A percentile compares a stretch with the other conserved stretches of the same genome.
Conservation (phyloP, 495 filamentous ascomycete genomes). For the Cladorrhinum samala region DNA sequence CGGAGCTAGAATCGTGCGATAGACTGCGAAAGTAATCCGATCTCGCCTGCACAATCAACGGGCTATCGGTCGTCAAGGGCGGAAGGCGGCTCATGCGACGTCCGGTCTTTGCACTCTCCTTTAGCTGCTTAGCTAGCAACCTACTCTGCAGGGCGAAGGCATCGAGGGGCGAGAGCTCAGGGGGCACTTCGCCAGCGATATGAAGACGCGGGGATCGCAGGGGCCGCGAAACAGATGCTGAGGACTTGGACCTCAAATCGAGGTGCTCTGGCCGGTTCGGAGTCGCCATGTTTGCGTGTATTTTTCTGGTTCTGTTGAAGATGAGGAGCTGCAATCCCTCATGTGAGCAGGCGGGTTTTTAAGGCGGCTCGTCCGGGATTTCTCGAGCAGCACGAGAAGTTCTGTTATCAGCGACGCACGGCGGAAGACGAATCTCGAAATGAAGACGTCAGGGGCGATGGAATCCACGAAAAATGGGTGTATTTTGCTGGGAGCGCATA, state of each 20-base stretch:
- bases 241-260: slow-evolving; percentile 59
- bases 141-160: slow-evolving; percentile 87
- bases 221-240: slow-evolving; percentile 50
- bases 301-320: not conserved
- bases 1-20: slow-evolving; percentile 40
- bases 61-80: slow-evolving; percentile 70
- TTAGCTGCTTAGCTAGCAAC: slow-evolving; percentile 76
- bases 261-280: slow-evolving; percentile 51
- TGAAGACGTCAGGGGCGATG: slow-evolving; percentile 19
- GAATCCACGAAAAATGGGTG: slow-evolving; percentile 4
- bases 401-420: slow-evolving; percentile 1
- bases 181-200: slow-evolving; percentile 79
- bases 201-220: slow-evolving; percentile 68
- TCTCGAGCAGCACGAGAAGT: not conserved
- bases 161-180: slow-evolving; percentile 88
- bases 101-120: slow-evolving; percentile 62
- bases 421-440: not conserved
- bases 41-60: slow-evolving; percentile 57
- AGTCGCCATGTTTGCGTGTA: slow-evolving; percentile 34
- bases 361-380: slow-evolving; percentile 4
- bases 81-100: slow-evolving; percentile 79
- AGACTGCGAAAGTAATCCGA: slow-evolving; percentile 68
- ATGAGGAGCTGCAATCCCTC: not conserved
- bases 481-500: slow-evolving; percentile 23
- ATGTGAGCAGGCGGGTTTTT: slow-evolving; percentile 1